A percentile compares a stretch with the other conserved stretches of the same genome.
Evolutionary conservation across 176 grass and related monocot genomes (phyloP).

Genomic region (Carex kokanica): DNA sequence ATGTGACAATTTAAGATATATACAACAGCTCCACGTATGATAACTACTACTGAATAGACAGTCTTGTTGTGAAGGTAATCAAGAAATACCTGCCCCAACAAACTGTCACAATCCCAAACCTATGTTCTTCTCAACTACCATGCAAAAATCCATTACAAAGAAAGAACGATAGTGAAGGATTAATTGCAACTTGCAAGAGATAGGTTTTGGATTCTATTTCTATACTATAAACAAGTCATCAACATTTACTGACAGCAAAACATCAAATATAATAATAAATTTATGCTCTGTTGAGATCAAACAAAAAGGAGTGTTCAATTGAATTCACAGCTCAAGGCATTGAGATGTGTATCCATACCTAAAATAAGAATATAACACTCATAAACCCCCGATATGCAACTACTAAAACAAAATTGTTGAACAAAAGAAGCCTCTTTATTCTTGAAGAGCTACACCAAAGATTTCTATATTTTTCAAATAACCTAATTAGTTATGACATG

Average conservation of each 20-base stretch:
- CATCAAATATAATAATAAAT: not conserved
- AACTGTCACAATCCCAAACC: constrained; percentile 7
- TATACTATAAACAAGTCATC: not conserved
- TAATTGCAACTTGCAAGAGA: not conserved
- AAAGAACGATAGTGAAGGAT: too few relatives aligned
- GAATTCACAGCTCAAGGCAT: not conserved
- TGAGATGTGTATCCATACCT: not conserved
- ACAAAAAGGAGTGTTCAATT: not conserved
- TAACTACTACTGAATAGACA: not conserved
- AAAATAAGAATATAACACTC: not conserved
- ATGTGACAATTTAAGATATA: not conserved
- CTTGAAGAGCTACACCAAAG: not conserved
- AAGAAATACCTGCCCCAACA: not conserved
- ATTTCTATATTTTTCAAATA: constrained; percentile 1
- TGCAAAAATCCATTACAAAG: not conserved
- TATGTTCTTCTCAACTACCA: not conserved
- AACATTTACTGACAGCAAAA: not conserved
- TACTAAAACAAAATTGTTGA: not conserved
- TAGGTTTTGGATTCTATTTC: not conserved
- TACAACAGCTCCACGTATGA: not conserved
- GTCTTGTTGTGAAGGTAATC: not conserved
- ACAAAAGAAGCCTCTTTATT: not conserved
- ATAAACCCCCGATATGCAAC: not conserved
- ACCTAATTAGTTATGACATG: not conserved
- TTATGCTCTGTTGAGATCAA: not conserved